Evolutionary conservation across 345 rosid genomes (phyloP).

Genomic region (Boechera retrofracta): DNA sequence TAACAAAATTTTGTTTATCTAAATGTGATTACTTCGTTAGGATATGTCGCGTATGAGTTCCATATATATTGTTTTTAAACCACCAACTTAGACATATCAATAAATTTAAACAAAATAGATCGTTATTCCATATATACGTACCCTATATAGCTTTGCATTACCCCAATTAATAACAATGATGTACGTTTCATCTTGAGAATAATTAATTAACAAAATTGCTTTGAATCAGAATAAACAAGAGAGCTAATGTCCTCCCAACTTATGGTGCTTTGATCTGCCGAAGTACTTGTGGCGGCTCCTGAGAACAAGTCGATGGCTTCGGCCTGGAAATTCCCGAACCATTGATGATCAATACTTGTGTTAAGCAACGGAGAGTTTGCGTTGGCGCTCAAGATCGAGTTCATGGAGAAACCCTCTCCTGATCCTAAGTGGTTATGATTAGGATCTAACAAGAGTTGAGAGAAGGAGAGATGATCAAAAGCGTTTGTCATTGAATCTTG

Average conservation of each 20-base stretch:
- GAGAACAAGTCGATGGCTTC: conserved; percentile 29
- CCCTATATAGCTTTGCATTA: conserved; percentile 7
- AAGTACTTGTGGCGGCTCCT: conserved; percentile 46
- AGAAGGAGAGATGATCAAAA: conserved; percentile 37
- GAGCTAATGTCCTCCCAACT: conserved; percentile 59
- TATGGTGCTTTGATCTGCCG: conserved; percentile 53
- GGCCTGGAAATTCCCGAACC: conserved; percentile 37
- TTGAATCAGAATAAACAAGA: conserved; percentile 52
- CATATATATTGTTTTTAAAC: background rate
- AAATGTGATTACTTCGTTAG: conserved; percentile 8
- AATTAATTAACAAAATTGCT: conserved; percentile 28
- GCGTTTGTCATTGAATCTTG: conserved; percentile 9
- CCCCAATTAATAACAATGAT: conserved; percentile 1
- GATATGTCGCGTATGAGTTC: conserved; percentile 4
- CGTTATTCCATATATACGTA: conserved; percentile 1
- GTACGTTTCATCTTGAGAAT: conserved; percentile 19
- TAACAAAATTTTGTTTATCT: background rate
- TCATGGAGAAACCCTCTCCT: conserved; percentile 26
- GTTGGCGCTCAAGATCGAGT: conserved; percentile 29
- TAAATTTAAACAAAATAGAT: background rate
- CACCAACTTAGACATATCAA: background rate
- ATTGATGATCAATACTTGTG: conserved; percentile 41
- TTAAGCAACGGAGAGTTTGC: conserved; percentile 38
- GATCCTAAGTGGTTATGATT: conserved; percentile 21
- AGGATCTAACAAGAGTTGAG: conserved; percentile 37